Evolutionary conservation across 306 rosid species (phyloP), one percentile per base, ranked within the genome.

Genomic region (Fragaria nilgerrensis): DNA sequence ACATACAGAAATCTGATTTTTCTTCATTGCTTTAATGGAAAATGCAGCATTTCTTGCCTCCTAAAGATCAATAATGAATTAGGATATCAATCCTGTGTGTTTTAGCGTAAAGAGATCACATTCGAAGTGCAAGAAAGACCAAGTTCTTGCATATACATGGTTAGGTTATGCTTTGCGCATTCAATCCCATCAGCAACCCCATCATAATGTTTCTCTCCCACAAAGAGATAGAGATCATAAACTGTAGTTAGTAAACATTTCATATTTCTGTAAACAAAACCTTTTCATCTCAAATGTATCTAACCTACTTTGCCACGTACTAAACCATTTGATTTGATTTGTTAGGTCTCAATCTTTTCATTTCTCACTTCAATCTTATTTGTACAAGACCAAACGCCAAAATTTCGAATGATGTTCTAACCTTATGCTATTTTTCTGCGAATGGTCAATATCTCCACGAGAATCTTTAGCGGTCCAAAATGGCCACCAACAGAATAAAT

Each of bases 381-480:
- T 69, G 77, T 16, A 73, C 71, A 84, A 16, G 82, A 65, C 77
- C 75, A 32, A 63, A 75, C 58, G 75, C 81, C 80, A 83, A 86
- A 75, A 19, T 13, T 75, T 45, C 29, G 48, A 68, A 69, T 74
- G 27, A 45, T 23, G 19, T 41, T 77, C 23, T 78, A 70, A 53
- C 64, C 59, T 47, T 75, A 72, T 68, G 67, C 65, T 85, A 82
- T 84, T 82, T 86, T 79, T 86, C 79, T 19, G 83, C 73, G 87
- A 84, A 84, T 79, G 61, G 96, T 88, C 90, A 68, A 82, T 77
- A 59, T 88, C 93, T 79, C 34, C 61, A 56, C 75, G 76, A 87
- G 90, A 86, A 87, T 91, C 91, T 89, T 78, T 84, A 75, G 80
- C 91, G 84, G 89, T 81, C 88, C 77, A 76, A 88, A 82, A 44